Evolutionary conservation across 768 basidiomycete genomes (phyloP), one percentile per base, ranked within the genome.

Genomic region (Podaxis rugospora): DNA sequence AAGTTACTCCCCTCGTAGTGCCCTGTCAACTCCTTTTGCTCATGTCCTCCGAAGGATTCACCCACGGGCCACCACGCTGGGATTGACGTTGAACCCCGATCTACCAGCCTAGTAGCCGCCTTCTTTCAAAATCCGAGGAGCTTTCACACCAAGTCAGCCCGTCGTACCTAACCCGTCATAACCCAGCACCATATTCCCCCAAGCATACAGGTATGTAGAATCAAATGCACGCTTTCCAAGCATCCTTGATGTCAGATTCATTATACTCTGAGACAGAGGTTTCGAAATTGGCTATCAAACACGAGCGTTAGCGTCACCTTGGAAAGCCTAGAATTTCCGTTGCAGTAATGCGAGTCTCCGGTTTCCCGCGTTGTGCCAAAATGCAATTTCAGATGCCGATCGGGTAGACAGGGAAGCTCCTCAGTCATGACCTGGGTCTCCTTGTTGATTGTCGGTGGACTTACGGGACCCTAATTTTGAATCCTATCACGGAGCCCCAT

Each of bases 401-500:
- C 47, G 47, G 47, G 35, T 18, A 28, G 18, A 32, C 37, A 54
- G 13, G 14, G 23, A 18, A 16, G 21, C 18, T 21, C 37, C 37
- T 37, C 18, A 9, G 13, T 39, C 37, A 21, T 13, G 11, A 4
- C 52, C 25, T 52, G 28, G 27, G 47, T 14, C 14, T 53, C 18
- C n/a, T 13, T 9, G 25, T 53, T 37, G 18, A 44, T 52, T 28
- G 39, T 59, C 57, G 50, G 57, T 53, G 52, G 52, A 54, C 52
- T 54, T 35, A 35, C 44, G 42, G 21, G 49, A 50, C 59, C 59
- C 36, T 40, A 10, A 13, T 6, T 5, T 25, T 18, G 46, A 53
- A 53, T 60, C 59, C 59, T 60, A 60, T 54, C 59, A 60, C 59
- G 59, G 59, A 60, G 39, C n/a, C 16, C 7, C 59, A 18, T 23